These are phyloP conservation scores for Fusarium algeriense DNA, from an alignment of 2,329 filamentous ascomycete genomes.

Conservation along the genomic window DNA sequence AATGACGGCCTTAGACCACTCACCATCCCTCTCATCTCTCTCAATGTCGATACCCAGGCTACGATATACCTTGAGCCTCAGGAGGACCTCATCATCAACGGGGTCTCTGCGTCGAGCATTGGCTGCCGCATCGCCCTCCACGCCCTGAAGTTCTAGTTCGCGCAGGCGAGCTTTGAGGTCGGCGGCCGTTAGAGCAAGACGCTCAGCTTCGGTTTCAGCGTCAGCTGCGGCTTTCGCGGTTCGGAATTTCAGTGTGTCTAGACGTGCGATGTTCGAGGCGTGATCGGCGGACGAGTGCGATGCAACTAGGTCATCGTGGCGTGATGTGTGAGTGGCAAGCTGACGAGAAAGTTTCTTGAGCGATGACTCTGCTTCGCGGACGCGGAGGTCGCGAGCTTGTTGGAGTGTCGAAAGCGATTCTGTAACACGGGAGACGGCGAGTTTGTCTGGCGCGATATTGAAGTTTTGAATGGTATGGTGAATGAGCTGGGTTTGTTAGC, in stretches of 20 bases:
- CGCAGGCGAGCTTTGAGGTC: slow-evolving; percentile 80
- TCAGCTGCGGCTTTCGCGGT: slow-evolving; percentile 92
- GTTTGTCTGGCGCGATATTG: slow-evolving; percentile 90
- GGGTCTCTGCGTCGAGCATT: slow-evolving; percentile 54
- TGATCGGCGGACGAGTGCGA: slow-evolving; percentile 83
- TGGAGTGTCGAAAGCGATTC: slow-evolving; percentile 87
- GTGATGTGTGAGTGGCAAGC: slow-evolving; percentile 78
- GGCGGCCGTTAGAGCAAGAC: slow-evolving; percentile 82
- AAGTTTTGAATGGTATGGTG: slow-evolving; percentile 93
- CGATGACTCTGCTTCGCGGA: slow-evolving; percentile 75
- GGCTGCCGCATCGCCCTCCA: slow-evolving; percentile 72
- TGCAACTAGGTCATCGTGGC: slow-evolving; percentile 80
- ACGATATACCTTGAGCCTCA: slow-evolving; percentile 91
- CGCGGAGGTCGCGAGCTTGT: slow-evolving; percentile 82
- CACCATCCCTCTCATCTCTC: slow-evolving; percentile 76
- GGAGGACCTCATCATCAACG: slow-evolving; percentile 72
- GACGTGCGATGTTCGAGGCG: slow-evolving; percentile 83
- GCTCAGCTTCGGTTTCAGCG: slow-evolving; percentile 93
- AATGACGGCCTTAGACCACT: slow-evolving; percentile 87
- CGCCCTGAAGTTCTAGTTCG: slow-evolving; percentile 87
- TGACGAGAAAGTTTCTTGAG: slow-evolving; percentile 81
- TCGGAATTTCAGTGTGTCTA: slow-evolving; percentile 95
- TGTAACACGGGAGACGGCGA: slow-evolving; percentile 83
- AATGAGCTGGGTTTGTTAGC: slow-evolving; percentile 74
- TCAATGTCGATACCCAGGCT: slow-evolving; percentile 92